Evolutionary conservation across 2,329 filamentous ascomycete genomes (phyloP), one percentile per base, ranked within the genome.

Genomic region (Fragosphaeria purpurea): DNA sequence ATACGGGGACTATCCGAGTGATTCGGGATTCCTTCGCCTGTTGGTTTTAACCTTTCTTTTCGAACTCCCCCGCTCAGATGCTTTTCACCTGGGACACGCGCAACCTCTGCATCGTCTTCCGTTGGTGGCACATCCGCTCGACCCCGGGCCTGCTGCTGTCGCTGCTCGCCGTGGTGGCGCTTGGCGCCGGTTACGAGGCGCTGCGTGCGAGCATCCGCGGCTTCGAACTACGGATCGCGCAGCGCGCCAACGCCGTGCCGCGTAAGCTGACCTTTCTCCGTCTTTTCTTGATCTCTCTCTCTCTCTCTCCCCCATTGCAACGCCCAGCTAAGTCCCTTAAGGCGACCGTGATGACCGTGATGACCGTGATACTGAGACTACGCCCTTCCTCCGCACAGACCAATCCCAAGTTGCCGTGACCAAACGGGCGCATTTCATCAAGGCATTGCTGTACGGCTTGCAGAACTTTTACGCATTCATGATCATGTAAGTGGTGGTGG

Each of bases 381-480:
- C 77, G 63, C 76, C 78, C 59, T 76, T 81, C 67, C 70, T 80
- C 69, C 75, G 76, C 71, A 72, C 83, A 94, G 87, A 87, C 72
- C 84, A 86, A 67, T 79, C 75, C 63, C 78, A 79, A 65, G 71
- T 68, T 56, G 71, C 73, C 56, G 72, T 79, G 56, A 78, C 80
- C 65, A 79, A 82, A 68, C 80, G 77, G 62, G 83, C 81, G 47
- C 89, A 87, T 67, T 64, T 94, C 55, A 71, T 88, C 66, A 91
- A 95, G 74, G 86, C 87, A 33, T 68, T 78, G 35, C 71, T 98
- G 50, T 98, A 98, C 72, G 91, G 84, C 22, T 68, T 93, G 47
- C 93, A 98, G 73, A 94, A 93, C 59, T 97, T 97, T 68, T 98
- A 98, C 68, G 94, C 90, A 44, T 97, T 98, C 63, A 97, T 98